Percentiles rank a stretch among this genome's conserved stretches.
Evolutionary conservation across 805 yeast species (phyloP).

Genomic region (Torulaspora microellipsoides): DNA sequence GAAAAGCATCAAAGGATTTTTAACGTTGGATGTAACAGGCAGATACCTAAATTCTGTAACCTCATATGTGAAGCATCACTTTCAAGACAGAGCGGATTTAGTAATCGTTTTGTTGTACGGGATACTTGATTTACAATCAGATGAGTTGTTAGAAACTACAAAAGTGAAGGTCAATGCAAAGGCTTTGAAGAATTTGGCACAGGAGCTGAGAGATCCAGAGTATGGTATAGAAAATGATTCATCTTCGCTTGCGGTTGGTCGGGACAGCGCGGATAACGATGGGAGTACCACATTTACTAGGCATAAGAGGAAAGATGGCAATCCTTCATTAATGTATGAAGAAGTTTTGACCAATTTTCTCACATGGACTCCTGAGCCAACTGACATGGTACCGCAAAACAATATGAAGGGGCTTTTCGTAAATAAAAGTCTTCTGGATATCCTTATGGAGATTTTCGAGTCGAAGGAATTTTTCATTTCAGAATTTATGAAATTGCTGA

Average conservation of each 20-base stretch:
- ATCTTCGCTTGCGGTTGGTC: not conserved
- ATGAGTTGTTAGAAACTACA: constrained; percentile 14
- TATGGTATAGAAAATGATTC: constrained; percentile 18
- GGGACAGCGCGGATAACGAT: not conserved
- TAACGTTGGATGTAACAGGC: constrained; percentile 81
- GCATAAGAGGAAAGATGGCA: not conserved
- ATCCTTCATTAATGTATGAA: constrained; percentile 9
- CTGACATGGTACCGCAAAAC: constrained; percentile 12
- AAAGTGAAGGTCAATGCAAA: constrained; percentile 5
- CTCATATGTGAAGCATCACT: constrained; percentile 65
- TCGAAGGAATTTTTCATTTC: constrained; percentile 24
- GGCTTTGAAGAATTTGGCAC: constrained; percentile 28
- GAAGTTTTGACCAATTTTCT: constrained; percentile 21
- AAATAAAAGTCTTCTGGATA: constrained; percentile 21
- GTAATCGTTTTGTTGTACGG: constrained; percentile 68
- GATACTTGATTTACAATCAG: constrained; percentile 43
- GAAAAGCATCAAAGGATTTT: constrained; percentile 64
- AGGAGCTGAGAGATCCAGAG: constrained; percentile 42
- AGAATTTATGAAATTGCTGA: constrained; percentile 23
- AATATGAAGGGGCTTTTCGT: constrained; percentile 4
- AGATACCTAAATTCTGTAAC: constrained; percentile 75
- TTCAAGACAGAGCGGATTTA: constrained; percentile 71
- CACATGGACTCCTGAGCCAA: constrained; percentile 30
- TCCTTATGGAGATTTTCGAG: constrained; percentile 25
- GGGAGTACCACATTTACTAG: not conserved